Evolutionary conservation across 257 asterid species (phyloP).

Genomic region (Knoxia roxburghii): DNA sequence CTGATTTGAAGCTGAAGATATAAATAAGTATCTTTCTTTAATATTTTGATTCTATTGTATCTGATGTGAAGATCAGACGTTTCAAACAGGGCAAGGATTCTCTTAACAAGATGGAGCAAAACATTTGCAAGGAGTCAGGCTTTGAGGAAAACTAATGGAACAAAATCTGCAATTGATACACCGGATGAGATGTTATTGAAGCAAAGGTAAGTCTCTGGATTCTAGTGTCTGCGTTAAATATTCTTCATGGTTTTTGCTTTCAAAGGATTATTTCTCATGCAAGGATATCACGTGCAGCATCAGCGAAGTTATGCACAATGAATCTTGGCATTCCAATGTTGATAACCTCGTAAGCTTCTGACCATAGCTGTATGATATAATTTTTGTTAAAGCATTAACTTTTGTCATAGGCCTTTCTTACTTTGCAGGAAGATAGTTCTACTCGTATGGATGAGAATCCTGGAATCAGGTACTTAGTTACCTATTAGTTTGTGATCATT

Average conservation of each 20-base stretch:
- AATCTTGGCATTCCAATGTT: constrained; percentile 53
- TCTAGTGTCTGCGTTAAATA: constrained; percentile 1
- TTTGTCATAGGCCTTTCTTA: constrained; percentile 18
- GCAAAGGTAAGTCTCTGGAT: constrained; percentile 62
- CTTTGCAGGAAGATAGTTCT: constrained; percentile 52
- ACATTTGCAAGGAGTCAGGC: constrained; percentile 64
- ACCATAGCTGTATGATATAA: constrained; percentile 5
- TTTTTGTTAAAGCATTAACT: constrained; percentile 14
- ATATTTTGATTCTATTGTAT: constrained; percentile 44
- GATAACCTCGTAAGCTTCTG: constrained; percentile 47
- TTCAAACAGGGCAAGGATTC: constrained; percentile 87
- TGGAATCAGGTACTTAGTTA: constrained; percentile 47
- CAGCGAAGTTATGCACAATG: constrained; percentile 68
- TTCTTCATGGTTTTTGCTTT: constrained; percentile 5
- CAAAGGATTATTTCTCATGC: constrained; percentile 1
- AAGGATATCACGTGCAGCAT: constrained; percentile 56
- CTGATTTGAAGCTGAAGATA: background rate
- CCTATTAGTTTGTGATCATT: constrained; percentile 13
- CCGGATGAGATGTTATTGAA: constrained; percentile 80
- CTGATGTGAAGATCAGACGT: constrained; percentile 91
- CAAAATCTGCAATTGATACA: constrained; percentile 52
- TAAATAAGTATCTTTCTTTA: constrained; percentile 4
- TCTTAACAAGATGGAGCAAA: constrained; percentile 79
- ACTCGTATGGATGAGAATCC: constrained; percentile 40
- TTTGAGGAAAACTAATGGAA: constrained; percentile 46